Conservation (phyloP, 495 filamentous ascomycete genomes). For the Penicillium pancosmium region DNA sequence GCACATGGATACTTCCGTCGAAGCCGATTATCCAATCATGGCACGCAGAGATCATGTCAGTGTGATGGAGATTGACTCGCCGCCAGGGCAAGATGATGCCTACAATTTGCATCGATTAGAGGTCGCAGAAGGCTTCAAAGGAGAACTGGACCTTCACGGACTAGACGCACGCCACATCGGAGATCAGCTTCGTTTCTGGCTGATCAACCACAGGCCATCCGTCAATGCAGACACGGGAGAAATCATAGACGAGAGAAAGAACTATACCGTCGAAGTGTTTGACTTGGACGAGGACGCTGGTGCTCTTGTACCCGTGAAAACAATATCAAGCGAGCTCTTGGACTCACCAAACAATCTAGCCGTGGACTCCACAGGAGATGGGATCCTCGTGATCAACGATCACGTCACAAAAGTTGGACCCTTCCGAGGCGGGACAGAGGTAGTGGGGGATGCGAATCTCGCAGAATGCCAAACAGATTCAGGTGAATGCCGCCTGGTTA, state of each 20-base stretch:
- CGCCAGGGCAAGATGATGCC: constrained; percentile 9
- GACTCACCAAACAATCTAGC: constrained; percentile 16
- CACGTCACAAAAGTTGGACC: constrained; percentile 7
- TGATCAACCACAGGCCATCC: constrained; percentile 16
- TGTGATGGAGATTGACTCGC: constrained; percentile 15
- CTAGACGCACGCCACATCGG: constrained; percentile 12
- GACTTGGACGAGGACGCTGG: constrained; percentile 8
- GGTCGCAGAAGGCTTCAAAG: background rate
- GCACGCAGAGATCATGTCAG: constrained; percentile 11
- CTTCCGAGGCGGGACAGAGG: background rate
- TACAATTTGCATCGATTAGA: constrained; percentile 9
- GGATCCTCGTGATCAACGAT: constrained; percentile 16
- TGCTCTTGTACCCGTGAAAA: constrained; percentile 9
- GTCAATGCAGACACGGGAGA: constrained; percentile 8
- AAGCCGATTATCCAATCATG: background rate
- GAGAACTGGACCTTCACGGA: constrained; percentile 9
- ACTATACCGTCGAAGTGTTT: constrained; percentile 16
- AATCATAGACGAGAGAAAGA: background rate
- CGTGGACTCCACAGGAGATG: constrained; percentile 8
- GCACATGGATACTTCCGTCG: constrained; percentile 5
- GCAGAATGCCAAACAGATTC: constrained; percentile 13
- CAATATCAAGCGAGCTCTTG: constrained; percentile 10
- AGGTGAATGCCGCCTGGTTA: constrained; percentile 8
- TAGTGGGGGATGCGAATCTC: constrained; percentile 8
- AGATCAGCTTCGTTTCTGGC: constrained; percentile 16